These are phyloP conservation scores for Penicillium malachiteum DNA, from an alignment of 495 filamentous ascomycete species.

Conservation along the genomic window DNA sequence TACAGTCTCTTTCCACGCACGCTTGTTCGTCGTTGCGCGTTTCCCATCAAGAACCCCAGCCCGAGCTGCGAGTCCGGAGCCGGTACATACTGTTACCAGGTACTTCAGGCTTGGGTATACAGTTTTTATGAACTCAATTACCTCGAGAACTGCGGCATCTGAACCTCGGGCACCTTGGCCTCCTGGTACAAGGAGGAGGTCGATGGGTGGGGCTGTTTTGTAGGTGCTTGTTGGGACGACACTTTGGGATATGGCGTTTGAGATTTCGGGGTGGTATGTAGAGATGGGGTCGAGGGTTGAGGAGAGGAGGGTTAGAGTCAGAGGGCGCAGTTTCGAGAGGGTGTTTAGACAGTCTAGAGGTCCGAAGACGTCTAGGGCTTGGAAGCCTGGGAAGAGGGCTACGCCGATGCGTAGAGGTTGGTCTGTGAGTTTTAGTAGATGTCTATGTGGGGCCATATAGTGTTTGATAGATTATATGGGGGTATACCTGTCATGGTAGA, in stretches of 20 bases:
- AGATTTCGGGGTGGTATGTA: constrained; percentile 24
- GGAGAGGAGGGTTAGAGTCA: constrained; percentile 50
- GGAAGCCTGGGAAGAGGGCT: constrained; percentile 34
- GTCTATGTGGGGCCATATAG: too few relatives aligned
- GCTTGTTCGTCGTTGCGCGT: constrained; percentile 54
- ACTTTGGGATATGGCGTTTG: constrained; percentile 32
- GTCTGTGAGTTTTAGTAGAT: too few relatives aligned
- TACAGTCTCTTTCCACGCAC: constrained; percentile 24
- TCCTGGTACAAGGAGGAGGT: constrained; percentile 67
- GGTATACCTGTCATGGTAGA: too few relatives aligned
- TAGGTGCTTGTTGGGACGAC: constrained; percentile 66
- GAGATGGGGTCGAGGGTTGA: constrained; percentile 52
- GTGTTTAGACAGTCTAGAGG: constrained; percentile 62
- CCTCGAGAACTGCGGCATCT: constrained; percentile 15
- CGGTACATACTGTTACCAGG: constrained; percentile 63
- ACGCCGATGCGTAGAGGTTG: constrained; percentile 24
- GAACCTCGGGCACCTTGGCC: constrained; percentile 51
- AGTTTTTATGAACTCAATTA: constrained; percentile 46
- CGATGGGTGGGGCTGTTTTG: constrained; percentile 37
- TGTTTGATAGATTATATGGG: too few relatives aligned
- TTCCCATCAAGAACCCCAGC: constrained; percentile 59
- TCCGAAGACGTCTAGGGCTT: constrained; percentile 54
- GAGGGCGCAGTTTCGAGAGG: constrained; percentile 42
- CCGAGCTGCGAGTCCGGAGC: constrained; percentile 48
- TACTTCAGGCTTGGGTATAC: constrained; percentile 49